phyloP scores from a whole-genome alignment of 2,329 filamentous ascomycete species.

The Diplodia scrobiculata region DNA sequence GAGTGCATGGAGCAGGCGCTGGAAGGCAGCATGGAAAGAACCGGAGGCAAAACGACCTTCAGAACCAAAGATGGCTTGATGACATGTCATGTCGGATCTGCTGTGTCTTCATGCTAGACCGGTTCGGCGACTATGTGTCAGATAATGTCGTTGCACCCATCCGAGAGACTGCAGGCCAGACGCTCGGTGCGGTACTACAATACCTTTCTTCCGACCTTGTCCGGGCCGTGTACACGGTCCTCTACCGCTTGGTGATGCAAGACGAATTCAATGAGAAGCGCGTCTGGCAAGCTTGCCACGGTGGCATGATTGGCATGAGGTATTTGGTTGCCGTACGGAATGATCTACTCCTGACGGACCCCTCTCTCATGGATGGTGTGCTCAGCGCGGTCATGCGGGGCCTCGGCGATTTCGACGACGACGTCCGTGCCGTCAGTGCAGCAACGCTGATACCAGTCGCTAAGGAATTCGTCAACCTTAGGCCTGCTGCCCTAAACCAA shows the following conservation, averaged over 20 bases:
- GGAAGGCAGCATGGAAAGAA: conserved; percentile 73
- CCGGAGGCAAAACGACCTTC: conserved; percentile 70
- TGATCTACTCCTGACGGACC: conserved; percentile 82
- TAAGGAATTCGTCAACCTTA: conserved; percentile 86
- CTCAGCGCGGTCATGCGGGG: conserved; percentile 93
- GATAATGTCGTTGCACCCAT: conserved; percentile 97
- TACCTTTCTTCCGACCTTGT: conserved; percentile 80
- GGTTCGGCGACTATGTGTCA: conserved; percentile 96
- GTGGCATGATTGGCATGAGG: conserved; percentile 93
- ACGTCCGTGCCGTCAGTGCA: conserved; percentile 94
- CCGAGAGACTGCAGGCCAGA: conserved; percentile 91
- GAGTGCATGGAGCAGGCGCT: conserved; percentile 87
- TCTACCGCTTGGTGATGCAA: conserved; percentile 91
- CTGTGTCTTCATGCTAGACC: conserved; percentile 94
- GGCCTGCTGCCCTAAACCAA: conserved; percentile 72
- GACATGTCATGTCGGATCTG: conserved; percentile 93
- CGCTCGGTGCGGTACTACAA: conserved; percentile 82
- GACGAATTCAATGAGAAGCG: conserved; percentile 72
- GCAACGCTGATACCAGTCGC: conserved; percentile 97
- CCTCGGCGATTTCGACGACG: conserved; percentile 85
- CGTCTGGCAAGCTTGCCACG: conserved; percentile 93
- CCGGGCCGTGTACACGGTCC: conserved; percentile 77
- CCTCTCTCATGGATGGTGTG: conserved; percentile 86
- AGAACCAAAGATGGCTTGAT: conserved; percentile 86
- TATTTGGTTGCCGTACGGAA: conserved; percentile 95